These are phyloP conservation scores for Borealophlyctis nickersoniae DNA, from an alignment of 192 early-diverging fungal genomes.

Conservation along the genomic window DNA sequence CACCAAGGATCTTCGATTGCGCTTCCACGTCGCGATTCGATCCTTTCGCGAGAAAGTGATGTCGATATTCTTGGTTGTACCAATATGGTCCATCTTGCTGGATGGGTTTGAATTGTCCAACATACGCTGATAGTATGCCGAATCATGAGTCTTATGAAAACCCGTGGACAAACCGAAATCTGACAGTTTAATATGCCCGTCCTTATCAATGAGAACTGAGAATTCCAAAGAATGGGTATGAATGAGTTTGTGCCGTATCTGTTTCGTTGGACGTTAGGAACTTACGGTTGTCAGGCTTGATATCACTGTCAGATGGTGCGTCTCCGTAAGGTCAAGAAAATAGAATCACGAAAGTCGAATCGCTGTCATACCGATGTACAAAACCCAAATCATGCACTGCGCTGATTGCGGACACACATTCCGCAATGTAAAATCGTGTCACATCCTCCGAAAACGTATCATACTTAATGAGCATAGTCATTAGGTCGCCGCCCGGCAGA, in stretches of 20 bases:
- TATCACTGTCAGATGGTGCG: constrained; percentile 36
- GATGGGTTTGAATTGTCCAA: constrained; percentile 31
- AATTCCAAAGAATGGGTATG: not conserved
- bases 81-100: constrained; percentile 33
- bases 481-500: constrained; percentile 96
- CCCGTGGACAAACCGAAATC: constrained; percentile 99
- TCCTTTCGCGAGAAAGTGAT: constrained; percentile 92
- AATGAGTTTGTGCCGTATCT: too few species aligned
- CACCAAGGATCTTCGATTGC: constrained; percentile 88
- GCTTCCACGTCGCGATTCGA: constrained; percentile 96
- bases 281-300: constrained; percentile 61
- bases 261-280: not conserved
- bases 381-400: constrained; percentile 92
- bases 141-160: constrained; percentile 99
- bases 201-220: constrained; percentile 85
- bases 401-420: constrained; percentile 89
- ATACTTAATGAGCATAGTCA: constrained; percentile 99
- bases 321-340: not conserved
- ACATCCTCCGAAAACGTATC: constrained; percentile 95
- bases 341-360: too few species aligned
- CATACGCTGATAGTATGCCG: constrained; percentile 78
- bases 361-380: constrained; percentile 79
- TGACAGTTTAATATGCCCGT: constrained; percentile 98
- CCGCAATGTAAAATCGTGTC: constrained; percentile 98
- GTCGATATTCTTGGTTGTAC: constrained; percentile 72